Conservation (phyloP, 345 rosid species). For the Populus tremula region DNA sequence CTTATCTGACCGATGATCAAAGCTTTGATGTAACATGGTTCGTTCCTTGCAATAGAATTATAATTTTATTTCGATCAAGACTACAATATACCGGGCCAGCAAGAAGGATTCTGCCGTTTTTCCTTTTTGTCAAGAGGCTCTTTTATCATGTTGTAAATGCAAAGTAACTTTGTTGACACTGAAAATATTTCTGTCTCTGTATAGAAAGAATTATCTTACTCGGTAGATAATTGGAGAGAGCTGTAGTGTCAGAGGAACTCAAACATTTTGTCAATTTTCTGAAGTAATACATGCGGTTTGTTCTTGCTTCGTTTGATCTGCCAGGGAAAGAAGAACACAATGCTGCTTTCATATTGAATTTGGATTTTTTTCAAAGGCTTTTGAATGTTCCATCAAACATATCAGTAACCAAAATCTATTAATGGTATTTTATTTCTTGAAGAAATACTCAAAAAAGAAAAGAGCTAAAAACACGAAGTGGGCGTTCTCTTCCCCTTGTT, state of each 20-base stretch:
- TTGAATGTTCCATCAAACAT: background rate
- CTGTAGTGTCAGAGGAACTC: background rate
- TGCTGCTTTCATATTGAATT: background rate
- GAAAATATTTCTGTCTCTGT: background rate
- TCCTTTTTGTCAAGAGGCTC: background rate
- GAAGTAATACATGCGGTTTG: background rate
- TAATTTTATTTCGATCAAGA: background rate
- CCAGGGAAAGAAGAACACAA: background rate
- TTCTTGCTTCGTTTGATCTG: background rate
- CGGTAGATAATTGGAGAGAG: background rate
- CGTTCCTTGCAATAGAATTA: background rate
- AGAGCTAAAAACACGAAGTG: too few relatives aligned
- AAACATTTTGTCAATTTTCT: background rate
- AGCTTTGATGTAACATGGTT: background rate
- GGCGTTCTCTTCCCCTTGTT: too few relatives aligned
- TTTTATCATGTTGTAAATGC: conserved; percentile 9
- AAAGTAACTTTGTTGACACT: background rate
- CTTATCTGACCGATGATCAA: conserved; percentile 52
- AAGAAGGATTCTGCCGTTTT: background rate
- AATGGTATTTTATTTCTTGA: too few relatives aligned
- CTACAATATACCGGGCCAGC: background rate
- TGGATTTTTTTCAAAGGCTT: background rate
- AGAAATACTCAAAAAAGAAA: too few relatives aligned
- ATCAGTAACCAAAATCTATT: too few relatives aligned
- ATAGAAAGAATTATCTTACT: background rate